Percentiles rank a stretch among this genome's conserved stretches.
Conservation (phyloP, 495 filamentous ascomycete genomes). For the Pyrenula massariospora region DNA sequence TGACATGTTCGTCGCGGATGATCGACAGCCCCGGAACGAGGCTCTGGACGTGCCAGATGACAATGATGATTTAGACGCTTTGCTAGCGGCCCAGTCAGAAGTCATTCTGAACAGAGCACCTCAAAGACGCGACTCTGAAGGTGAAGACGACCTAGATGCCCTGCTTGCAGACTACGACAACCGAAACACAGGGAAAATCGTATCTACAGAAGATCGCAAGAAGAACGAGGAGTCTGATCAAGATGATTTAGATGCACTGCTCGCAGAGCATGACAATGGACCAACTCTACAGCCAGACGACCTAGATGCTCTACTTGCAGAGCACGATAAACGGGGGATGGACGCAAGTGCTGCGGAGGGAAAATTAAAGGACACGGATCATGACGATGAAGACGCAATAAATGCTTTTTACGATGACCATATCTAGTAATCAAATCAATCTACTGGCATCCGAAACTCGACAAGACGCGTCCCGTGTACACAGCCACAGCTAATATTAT, state of each 20-base stretch:
- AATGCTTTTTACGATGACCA: too few species aligned
- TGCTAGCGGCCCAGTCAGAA: not conserved
- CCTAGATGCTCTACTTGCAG: constrained; percentile 24
- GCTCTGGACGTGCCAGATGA: not conserved
- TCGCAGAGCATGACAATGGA: constrained; percentile 4
- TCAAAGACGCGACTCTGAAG: not conserved
- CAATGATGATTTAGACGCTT: constrained; percentile 3
- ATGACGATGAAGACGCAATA: not conserved
- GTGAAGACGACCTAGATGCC: constrained; percentile 34
- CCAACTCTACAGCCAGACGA: constrained; percentile 11
- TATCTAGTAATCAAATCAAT: too few species aligned
- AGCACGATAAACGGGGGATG: constrained; percentile 13
- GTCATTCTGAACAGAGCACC: constrained; percentile 4
- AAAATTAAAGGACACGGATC: too few species aligned
- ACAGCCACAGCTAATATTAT: too few species aligned
- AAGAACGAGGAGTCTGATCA: not conserved
- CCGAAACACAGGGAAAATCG: not conserved
- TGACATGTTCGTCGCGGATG: not conserved
- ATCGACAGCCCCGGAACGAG: not conserved
- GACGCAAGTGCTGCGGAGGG: too few species aligned
- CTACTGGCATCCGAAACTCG: too few species aligned
- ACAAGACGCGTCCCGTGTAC: too few species aligned
- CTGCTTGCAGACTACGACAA: constrained; percentile 24
- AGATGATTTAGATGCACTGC: constrained; percentile 1
- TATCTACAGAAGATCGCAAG: not conserved